Percentiles rank a stretch among this genome's conserved stretches.
These are phyloP conservation scores for Chlamydomonas sp. DNA, from an alignment of 139 green algal genomes.

Conservation along the genomic window DNA sequence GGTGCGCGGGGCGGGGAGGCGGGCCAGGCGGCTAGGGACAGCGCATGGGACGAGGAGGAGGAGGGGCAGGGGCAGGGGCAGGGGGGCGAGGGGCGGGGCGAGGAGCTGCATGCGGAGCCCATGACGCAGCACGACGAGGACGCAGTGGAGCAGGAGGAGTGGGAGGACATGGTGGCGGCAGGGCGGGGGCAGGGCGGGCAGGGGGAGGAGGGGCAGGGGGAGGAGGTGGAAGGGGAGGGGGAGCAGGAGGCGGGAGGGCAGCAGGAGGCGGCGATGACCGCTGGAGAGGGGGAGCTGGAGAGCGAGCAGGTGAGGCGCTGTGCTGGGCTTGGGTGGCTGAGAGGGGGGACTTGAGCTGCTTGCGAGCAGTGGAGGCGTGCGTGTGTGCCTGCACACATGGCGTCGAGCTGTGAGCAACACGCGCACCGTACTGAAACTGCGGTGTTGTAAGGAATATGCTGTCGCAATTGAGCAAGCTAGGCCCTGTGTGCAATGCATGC, in stretches of 20 bases:
- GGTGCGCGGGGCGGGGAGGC: not conserved
- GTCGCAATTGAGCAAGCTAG: too few species aligned
- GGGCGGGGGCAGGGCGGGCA: not conserved
- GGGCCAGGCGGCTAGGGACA: too few species aligned
- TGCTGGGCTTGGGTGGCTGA: too few species aligned
- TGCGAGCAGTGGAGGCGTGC: too few species aligned
- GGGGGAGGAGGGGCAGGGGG: not conserved
- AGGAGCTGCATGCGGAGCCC: not conserved
- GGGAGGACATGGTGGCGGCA: slow-evolving; percentile 33
- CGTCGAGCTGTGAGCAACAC: too few species aligned
- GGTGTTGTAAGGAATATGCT: too few species aligned
- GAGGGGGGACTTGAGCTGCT: too few species aligned
- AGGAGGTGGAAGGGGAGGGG: not conserved
- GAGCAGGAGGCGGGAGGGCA: not conserved
- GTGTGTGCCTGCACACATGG: too few species aligned
- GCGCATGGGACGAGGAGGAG: not conserved
- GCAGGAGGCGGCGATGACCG: not conserved
- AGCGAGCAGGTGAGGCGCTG: not conserved
- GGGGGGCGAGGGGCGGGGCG: not conserved
- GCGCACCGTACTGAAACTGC: too few species aligned
- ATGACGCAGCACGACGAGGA: slow-evolving; percentile 34
- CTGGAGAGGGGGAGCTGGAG: not conserved
- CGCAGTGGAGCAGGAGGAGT: slow-evolving; percentile 34
- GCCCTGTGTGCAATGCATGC: too few species aligned
- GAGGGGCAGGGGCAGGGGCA: not conserved